Evolutionary conservation across 139 green algal species (phyloP).

Genomic region (Trebouxia sp.): DNA sequence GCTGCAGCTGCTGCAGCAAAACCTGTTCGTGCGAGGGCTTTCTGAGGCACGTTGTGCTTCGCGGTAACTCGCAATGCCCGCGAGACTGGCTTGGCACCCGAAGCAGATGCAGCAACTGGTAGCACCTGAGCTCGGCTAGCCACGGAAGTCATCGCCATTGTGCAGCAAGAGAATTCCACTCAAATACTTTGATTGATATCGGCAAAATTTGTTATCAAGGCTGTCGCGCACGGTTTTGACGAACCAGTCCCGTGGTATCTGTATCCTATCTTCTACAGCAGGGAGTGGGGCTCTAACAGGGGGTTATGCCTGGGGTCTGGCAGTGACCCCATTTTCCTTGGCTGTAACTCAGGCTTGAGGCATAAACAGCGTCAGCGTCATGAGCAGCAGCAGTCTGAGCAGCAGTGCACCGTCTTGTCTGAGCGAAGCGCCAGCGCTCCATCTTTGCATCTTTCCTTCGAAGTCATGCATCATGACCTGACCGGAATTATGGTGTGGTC

Average conservation of each 20-base stretch:
- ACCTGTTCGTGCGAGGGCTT: not conserved
- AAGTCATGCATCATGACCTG: no score
- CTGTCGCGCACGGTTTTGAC: constrained; percentile 10
- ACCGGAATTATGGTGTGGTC: no score
- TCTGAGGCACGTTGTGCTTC: not conserved
- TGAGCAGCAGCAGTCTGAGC: no score
- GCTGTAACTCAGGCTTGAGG: no score
- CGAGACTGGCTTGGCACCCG: not conserved
- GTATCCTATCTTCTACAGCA: constrained; percentile 7
- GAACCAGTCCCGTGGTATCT: constrained; percentile 18
- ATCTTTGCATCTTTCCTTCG: no score
- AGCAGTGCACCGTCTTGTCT: no score
- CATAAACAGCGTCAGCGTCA: no score
- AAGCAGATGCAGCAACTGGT: not conserved
- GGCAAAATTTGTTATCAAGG: no score
- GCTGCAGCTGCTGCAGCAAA: constrained; percentile 1
- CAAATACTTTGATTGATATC: no score
- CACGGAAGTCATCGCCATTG: not conserved
- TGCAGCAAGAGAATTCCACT: no score
- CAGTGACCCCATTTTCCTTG: no score
- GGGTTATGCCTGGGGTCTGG: not conserved
- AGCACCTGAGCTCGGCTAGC: not conserved
- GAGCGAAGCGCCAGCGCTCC: no score
- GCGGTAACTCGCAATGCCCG: not conserved
- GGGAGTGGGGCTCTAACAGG: not conserved